These are phyloP conservation scores for Microcera coccophila DNA, from an alignment of 2,329 filamentous ascomycete genomes.

Conservation along the genomic window DNA sequence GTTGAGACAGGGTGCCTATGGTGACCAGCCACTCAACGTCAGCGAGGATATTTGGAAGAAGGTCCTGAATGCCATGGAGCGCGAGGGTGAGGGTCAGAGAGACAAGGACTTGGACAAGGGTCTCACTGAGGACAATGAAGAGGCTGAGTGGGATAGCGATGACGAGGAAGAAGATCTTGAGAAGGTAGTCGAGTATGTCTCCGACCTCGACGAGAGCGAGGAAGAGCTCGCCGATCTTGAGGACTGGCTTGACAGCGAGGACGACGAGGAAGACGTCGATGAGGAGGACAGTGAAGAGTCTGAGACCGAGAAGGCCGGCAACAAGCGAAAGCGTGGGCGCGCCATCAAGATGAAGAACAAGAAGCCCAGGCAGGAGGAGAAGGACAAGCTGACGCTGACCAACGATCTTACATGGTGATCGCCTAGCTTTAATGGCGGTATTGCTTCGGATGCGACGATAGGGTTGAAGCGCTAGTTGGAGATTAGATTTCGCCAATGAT, in stretches of 20 bases:
- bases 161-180: slow-evolving; percentile 68
- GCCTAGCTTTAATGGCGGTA: too few relatives aligned
- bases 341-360: slow-evolving; percentile 46
- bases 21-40: slow-evolving; percentile 89
- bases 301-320: slow-evolving; percentile 52
- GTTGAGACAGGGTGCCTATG: slow-evolving; percentile 87
- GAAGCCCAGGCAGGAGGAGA: slow-evolving; percentile 57
- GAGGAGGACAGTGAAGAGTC: slow-evolving; percentile 57
- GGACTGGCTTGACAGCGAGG: slow-evolving; percentile 82
- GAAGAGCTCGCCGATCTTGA: slow-evolving; percentile 78
- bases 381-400: slow-evolving; percentile 46
- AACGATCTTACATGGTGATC: slow-evolving; percentile 42
- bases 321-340: slow-evolving; percentile 51
- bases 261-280: slow-evolving; percentile 56
- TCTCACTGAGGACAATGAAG: slow-evolving; percentile 72
- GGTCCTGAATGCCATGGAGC: slow-evolving; percentile 86
- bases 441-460: too few relatives aligned
- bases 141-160: slow-evolving; percentile 63
- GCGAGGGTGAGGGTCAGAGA: slow-evolving; percentile 73
- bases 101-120: slow-evolving; percentile 89
- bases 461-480: too few relatives aligned
- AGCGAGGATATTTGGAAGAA: slow-evolving; percentile 97
- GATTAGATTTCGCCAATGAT: too few relatives aligned
- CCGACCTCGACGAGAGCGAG: slow-evolving; percentile 81
- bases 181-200: slow-evolving; percentile 85